These are phyloP conservation scores for Elsinoe ampelina DNA, from an alignment of 2,329 filamentous ascomycete species.

Conservation along the genomic window DNA sequence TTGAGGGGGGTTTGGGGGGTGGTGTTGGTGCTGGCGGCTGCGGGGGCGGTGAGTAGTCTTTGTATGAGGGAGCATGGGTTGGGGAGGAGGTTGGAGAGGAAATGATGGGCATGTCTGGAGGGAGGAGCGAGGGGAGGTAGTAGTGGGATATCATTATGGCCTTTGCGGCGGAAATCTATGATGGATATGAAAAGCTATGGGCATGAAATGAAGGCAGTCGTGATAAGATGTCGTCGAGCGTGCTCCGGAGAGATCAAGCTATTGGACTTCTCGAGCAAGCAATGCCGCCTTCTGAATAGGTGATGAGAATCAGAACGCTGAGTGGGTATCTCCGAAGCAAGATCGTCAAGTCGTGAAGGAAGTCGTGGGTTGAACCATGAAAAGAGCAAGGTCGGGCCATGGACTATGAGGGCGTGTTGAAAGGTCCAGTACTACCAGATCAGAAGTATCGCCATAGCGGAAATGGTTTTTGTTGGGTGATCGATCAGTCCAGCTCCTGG, in stretches of 20 bases:
- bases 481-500: neutral
- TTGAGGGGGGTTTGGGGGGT: conserved; percentile 68
- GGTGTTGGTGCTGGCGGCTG: conserved; percentile 52
- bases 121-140: neutral
- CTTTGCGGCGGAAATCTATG: neutral
- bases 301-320: neutral
- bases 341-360: neutral
- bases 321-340: neutral
- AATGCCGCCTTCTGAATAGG: neutral
- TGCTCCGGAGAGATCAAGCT: neutral
- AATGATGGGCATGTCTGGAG: conserved; percentile 6
- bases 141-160: neutral
- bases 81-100: conserved; percentile 57
- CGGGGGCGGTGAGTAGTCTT: conserved; percentile 52
- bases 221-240: neutral
- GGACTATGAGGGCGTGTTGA: neutral
- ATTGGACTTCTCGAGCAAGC: neutral
- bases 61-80: conserved; percentile 72
- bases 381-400: neutral
- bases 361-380: neutral
- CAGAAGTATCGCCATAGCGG: no score
- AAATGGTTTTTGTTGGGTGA: neutral
- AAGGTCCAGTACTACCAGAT: neutral
- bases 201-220: neutral
- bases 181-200: neutral